A percentile compares a stretch with the other conserved stretches of the same genome.
Evolutionary conservation across 495 filamentous ascomycete genomes (phyloP).

Genomic region (Hypoxylon cercidicola): DNA sequence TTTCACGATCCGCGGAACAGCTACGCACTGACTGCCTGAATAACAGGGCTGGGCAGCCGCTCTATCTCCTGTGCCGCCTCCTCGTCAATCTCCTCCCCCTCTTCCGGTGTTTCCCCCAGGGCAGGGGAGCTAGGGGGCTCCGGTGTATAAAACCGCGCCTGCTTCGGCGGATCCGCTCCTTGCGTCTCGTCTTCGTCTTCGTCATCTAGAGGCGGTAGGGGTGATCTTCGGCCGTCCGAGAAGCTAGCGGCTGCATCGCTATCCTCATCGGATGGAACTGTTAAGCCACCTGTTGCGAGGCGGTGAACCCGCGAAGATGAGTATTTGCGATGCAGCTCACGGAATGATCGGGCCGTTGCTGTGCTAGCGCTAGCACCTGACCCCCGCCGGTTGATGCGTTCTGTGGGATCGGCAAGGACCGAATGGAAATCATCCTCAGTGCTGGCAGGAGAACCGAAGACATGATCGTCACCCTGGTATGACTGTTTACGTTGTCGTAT

Average conservation of each 20-base stretch:
- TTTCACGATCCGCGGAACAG: slow-evolving; percentile 3
- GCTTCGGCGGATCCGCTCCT: slow-evolving; percentile 28
- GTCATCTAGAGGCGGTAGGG: slow-evolving; percentile 61
- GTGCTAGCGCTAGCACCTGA: slow-evolving; percentile 66
- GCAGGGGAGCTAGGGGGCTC: slow-evolving; percentile 52
- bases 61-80: slow-evolving; percentile 43
- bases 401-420: slow-evolving; percentile 45
- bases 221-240: slow-evolving; percentile 65
- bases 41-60: slow-evolving; percentile 49
- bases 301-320: slow-evolving; percentile 55
- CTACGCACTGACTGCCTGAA: slow-evolving; percentile 54
- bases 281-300: slow-evolving; percentile 45
- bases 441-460: slow-evolving; percentile 33
- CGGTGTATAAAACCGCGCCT: slow-evolving; percentile 57
- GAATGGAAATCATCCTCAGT: slow-evolving; percentile 52
- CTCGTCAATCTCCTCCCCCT: slow-evolving; percentile 30
- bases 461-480: slow-evolving; percentile 46
- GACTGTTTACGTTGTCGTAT: slow-evolving; percentile 60
- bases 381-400: slow-evolving; percentile 55
- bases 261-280: slow-evolving; percentile 63
- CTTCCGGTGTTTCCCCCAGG: slow-evolving; percentile 30
- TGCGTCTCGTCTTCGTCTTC: slow-evolving; percentile 52
- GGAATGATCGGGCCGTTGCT: slow-evolving; percentile 65
- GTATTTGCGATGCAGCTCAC: slow-evolving; percentile 63
- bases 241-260: slow-evolving; percentile 66